Evolutionary conservation across 179 eudicot genomes (phyloP), one percentile per base, ranked within the genome.

Genomic region (Beta lomatogona): DNA sequence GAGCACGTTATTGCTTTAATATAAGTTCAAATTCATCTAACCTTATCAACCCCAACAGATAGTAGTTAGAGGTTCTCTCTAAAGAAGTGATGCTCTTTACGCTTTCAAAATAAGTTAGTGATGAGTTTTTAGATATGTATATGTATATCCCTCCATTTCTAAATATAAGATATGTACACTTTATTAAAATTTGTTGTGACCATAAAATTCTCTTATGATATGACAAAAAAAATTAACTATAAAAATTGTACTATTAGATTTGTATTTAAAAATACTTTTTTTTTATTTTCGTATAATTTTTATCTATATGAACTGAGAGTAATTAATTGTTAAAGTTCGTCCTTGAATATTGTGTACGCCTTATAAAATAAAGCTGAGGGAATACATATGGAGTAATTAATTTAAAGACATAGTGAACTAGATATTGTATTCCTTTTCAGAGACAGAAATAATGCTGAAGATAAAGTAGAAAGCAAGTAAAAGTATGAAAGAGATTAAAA

Each of bases 1-100:
- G 28, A 21, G 59, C 44, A 44, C 45, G 31, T 71, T 69, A 76
- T 19, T 80, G 50, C 21, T 45, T 45, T 77, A 67, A 31, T 53
- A 64, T 74, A 69, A 69, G 41, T 22, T 61, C 21, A 70, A 72
- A 71, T 74, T 80, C 65, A 85, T 70, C 88, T 79, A 79, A 79
- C 77, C 75, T 76, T 77, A 85, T 82, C 88, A 79, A 82, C 88
- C 76, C 36, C 77, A 36, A 77, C 55, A 67, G 0, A 72, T 81
- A 84, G 84, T 72, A 81, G 84, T 81, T 81, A 77, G 63, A 22
- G 59, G 18, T 18, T 25, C 16, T 59, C 16, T 44, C 61, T 63
- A 16, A 6, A 50, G 61, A 85, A 85, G 61, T 85, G 66, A 70
- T 80, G 74, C 77, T 78, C 75, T 14, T 81, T 75, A 81, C 80